A percentile compares a stretch with the other conserved stretches of the same genome.
phyloP scores from a whole-genome alignment of 148 eudicot species.

The Gaultheria prostrata region DNA sequence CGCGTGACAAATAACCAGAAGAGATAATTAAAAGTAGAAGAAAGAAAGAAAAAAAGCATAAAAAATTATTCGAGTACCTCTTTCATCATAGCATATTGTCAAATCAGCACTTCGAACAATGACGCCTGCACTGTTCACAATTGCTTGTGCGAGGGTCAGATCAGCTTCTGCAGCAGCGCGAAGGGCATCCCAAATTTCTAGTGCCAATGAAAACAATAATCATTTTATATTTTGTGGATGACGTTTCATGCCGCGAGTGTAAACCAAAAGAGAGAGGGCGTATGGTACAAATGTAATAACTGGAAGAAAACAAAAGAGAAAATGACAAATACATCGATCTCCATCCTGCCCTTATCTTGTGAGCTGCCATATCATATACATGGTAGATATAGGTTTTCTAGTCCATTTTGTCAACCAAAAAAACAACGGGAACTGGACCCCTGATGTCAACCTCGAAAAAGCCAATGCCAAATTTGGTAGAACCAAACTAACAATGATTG shows the following conservation, averaged over 20 bases:
- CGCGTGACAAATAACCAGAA: not conserved
- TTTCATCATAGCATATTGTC: slow-evolving; percentile 76
- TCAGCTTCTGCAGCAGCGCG: slow-evolving; percentile 71
- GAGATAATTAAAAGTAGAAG: not conserved
- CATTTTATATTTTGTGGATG: not conserved
- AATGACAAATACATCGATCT: not conserved
- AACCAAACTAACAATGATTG: not conserved
- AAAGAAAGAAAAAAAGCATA: not conserved
- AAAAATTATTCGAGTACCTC: slow-evolving; percentile 35
- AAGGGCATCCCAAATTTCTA: slow-evolving; percentile 90
- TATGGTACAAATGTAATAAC: not conserved
- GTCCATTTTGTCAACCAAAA: not conserved
- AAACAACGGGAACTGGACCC: not conserved
- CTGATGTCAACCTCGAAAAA: not conserved
- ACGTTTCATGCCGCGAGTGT: not conserved
- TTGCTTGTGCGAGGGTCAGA: slow-evolving; percentile 50
- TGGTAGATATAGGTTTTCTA: not conserved
- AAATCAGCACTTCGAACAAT: slow-evolving; percentile 59
- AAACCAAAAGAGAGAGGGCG: not conserved
- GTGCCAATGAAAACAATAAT: not conserved
- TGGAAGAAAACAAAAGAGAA: not conserved
- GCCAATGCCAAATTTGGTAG: not conserved
- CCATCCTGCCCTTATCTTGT: slow-evolving; percentile 2
- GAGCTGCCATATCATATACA: not conserved
- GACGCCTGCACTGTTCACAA: slow-evolving; percentile 72